Conservation (phyloP, 2,329 filamentous ascomycete species). For the Teratosphaeria destructans region DNA sequence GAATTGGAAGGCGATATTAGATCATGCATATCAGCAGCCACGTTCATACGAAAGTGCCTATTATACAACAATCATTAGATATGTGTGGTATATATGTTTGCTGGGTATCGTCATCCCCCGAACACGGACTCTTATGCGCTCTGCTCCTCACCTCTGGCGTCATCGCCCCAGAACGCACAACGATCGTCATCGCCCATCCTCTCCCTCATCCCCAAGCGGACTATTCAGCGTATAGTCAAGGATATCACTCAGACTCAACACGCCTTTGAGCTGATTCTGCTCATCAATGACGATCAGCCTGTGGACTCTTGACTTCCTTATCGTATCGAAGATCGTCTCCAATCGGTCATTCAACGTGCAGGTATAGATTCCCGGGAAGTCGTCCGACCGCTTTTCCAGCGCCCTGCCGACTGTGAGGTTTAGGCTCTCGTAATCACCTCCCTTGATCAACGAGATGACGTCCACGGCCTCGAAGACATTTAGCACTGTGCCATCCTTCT, state of each 20-base stretch:
- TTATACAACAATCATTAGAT: not conserved
- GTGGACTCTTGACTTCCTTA: constrained; percentile 89
- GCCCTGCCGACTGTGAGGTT: constrained; percentile 80
- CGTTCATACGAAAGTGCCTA: not conserved
- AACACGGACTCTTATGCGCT: not conserved
- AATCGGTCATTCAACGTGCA: constrained; percentile 85
- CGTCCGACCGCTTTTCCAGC: constrained; percentile 72
- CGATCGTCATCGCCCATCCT: not conserved
- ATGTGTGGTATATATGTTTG: not conserved
- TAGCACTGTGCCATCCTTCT: constrained; percentile 62
- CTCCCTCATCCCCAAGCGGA: constrained; percentile 18
- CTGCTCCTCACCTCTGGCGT: not conserved
- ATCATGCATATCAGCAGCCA: not conserved
- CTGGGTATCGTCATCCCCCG: not conserved
- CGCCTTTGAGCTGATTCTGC: constrained; percentile 70
- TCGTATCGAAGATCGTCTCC: constrained; percentile 92
- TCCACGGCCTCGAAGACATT: constrained; percentile 98
- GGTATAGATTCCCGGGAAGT: constrained; percentile 94
- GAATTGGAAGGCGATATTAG: not conserved
- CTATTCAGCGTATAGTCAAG: constrained; percentile 72
- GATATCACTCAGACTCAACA: constrained; percentile 92
- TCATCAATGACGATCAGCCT: constrained; percentile 89
- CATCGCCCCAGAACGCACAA: not conserved
- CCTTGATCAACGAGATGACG: constrained; percentile 91
- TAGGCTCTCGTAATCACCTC: constrained; percentile 83